A percentile compares a stretch with the other conserved stretches of the same genome.
Evolutionary conservation across 129 eudicot species (phyloP).

Genomic region (Oenanthe sinensis): DNA sequence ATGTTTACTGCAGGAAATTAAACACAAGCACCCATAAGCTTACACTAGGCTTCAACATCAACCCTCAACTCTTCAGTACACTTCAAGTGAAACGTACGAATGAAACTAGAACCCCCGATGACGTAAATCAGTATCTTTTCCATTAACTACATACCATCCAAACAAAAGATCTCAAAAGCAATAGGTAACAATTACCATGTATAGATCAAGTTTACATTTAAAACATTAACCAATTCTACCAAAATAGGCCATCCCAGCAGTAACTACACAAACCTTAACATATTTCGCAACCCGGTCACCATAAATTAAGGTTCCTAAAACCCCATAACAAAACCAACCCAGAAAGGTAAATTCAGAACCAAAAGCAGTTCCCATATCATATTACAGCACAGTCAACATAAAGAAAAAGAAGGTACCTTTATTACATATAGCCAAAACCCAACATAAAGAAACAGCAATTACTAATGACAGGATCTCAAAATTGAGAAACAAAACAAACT

Average conservation of each 20-base stretch:
- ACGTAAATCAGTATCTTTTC: neutral
- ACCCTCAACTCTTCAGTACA: neutral
- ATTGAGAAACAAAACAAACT: too few species aligned
- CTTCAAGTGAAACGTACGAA: neutral
- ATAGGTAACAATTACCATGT: too few species aligned
- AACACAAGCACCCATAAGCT: neutral
- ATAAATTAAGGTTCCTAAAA: neutral
- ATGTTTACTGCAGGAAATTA: neutral
- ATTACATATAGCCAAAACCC: neutral
- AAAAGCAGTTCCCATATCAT: neutral
- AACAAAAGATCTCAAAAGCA: too few species aligned
- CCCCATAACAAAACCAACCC: neutral
- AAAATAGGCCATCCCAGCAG: neutral
- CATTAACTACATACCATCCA: neutral
- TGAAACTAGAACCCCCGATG: too few species aligned
- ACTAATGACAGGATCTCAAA: neutral
- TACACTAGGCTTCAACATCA: neutral
- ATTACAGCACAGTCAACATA: neutral
- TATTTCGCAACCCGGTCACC: neutral
- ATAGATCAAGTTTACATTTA: too few species aligned
- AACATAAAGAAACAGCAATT: neutral
- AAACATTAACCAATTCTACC: too few species aligned
- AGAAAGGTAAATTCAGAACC: neutral
- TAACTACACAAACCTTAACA: neutral
- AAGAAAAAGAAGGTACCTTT: neutral